Conservation (phyloP, 2,329 filamentous ascomycete genomes). For the Curvularia spicifera region DNA sequence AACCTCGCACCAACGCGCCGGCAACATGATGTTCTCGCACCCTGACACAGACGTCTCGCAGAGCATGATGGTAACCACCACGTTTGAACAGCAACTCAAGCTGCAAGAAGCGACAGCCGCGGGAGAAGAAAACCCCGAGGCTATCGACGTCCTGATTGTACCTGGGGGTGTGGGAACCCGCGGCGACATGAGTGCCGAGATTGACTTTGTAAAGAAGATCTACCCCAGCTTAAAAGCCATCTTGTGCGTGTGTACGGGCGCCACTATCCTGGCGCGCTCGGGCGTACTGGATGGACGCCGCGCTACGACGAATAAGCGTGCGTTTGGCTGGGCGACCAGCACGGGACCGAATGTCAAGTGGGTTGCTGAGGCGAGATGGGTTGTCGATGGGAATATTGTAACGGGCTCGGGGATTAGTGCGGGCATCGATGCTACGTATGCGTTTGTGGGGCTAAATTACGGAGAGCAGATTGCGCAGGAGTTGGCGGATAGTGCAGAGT, state of each 20-base stretch:
- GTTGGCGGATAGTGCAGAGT: constrained; percentile 61
- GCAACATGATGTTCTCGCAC: constrained; percentile 25
- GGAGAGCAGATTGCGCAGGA: constrained; percentile 58
- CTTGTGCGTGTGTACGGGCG: constrained; percentile 70
- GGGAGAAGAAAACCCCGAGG: constrained; percentile 13
- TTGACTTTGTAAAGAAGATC: constrained; percentile 56
- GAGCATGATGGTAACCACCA: constrained; percentile 25
- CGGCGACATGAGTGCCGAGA: constrained; percentile 39
- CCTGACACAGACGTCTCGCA: constrained; percentile 29
- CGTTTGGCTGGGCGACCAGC: constrained; percentile 52
- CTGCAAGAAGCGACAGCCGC: constrained; percentile 18
- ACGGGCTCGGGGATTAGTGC: constrained; percentile 68
- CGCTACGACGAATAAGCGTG: constrained; percentile 70
- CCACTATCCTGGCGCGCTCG: constrained; percentile 61
- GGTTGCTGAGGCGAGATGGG: constrained; percentile 61
- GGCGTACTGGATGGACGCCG: constrained; percentile 64
- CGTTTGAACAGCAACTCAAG: constrained; percentile 24
- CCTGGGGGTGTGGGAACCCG: constrained; percentile 65
- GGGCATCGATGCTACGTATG: constrained; percentile 66
- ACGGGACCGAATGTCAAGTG: constrained; percentile 62
- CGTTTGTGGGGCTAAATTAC: constrained; percentile 60
- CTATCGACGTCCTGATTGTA: constrained; percentile 66
- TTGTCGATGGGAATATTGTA: constrained; percentile 69
- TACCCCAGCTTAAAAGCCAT: constrained; percentile 61
- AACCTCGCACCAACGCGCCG: constrained; percentile 25